Evolutionary conservation across 2,329 filamentous ascomycete genomes (phyloP), one percentile per base, ranked within the genome.

Genomic region (Coniella vitis): DNA sequence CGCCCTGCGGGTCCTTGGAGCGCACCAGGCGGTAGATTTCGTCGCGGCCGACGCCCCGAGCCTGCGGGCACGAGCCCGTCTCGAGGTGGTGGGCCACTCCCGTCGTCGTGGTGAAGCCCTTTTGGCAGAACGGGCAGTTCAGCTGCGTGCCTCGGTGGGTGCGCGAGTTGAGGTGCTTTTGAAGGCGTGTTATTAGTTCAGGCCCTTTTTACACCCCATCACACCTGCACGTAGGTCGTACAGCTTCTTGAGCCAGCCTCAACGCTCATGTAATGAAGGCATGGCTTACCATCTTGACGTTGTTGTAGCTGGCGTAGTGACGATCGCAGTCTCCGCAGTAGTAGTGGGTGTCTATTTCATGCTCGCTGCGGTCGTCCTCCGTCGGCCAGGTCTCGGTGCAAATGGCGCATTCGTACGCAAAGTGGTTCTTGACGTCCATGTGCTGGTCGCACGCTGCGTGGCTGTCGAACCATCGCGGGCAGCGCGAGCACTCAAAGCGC

Each of bases 51-150:
- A 81, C 38, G 3, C 55, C 47, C 0, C 59, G 63, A 0, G 75
- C 74, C 0, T 60, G 60, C 0, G 69, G 69, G 45, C 81, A 85
- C 0, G 66, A 61, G n/a, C 74, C 73, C 1, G 57, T 62, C 54
- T 85, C 81, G 1, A 84, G 61, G 53, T 85, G 78, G 57, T 80
- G 68, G 0, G 65, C 58, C 4, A 83, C 55, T 4, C 78, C 80
- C 1, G 73, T 76, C 2, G 78, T 76, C 0, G 73, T 72, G 9
- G 69, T 63, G 52, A 69, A 78, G 3, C 8, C 22, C 2, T 40
- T 51, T 32, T 65, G 58, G 62, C 81, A 85, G 57, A 79, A 83
- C 0, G 75, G 79, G 44, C 81, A 86, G 0, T 37, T 1, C 7
- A 81, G 60, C 2, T 60, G 60, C 0, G 41, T 50, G 47, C 72